Evolutionary conservation across 305 asterid species (phyloP).

Genomic region (Fraxinus greggii): DNA sequence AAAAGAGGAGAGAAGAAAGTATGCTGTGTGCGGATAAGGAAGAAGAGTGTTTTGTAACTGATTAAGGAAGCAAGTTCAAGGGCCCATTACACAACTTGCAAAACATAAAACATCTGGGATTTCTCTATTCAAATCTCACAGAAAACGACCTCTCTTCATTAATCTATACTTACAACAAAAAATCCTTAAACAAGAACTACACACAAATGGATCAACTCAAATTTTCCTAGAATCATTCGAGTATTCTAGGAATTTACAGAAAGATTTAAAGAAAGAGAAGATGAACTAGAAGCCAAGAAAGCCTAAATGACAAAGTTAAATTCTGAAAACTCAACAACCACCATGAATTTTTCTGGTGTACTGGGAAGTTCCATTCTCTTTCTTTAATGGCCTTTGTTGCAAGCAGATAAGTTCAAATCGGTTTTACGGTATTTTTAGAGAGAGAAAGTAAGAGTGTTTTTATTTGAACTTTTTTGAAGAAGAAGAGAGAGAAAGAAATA

Average conservation of each 20-base stretch:
- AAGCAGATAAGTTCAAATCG: slow-evolving; percentile 55
- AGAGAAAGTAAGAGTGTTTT: slow-evolving; percentile 1
- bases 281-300: background rate
- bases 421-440: slow-evolving; percentile 32
- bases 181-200: background rate
- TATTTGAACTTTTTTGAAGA: slow-evolving; percentile 13
- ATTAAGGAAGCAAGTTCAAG: slow-evolving; percentile 54
- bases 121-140: slow-evolving; percentile 19
- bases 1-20: background rate
- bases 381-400: slow-evolving; percentile 8
- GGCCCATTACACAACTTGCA: slow-evolving; percentile 33
- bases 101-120: slow-evolving; percentile 62
- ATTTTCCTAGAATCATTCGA: background rate
- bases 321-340: slow-evolving; percentile 31
- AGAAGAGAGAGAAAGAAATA: slow-evolving; percentile 14
- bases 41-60: slow-evolving; percentile 32
- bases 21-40: slow-evolving; percentile 37
- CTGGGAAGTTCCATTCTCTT: slow-evolving; percentile 20
- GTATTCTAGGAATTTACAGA: background rate
- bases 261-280: background rate
- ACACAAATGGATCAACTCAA: background rate
- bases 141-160: slow-evolving; percentile 33
- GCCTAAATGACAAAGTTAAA: slow-evolving; percentile 3
- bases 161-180: background rate
- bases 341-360: slow-evolving; percentile 40